Evolutionary conservation across 345 rosid species (phyloP), one percentile per base, ranked within the genome.

Genomic region (Acer saccharum): DNA sequence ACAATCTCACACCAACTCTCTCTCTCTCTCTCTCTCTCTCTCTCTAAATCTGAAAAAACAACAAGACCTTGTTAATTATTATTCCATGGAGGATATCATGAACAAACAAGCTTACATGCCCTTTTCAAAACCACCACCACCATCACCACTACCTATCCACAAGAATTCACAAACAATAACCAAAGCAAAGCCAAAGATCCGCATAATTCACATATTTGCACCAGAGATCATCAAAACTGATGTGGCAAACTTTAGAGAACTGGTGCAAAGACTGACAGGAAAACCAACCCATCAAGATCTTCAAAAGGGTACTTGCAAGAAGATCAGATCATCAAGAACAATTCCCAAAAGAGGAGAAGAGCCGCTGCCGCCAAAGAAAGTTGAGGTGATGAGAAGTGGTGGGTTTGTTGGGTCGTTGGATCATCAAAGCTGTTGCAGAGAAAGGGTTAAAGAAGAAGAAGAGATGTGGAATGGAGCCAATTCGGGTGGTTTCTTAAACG

Each of bases 191-290:
- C 97, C 97, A 1, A 90, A 89, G 85, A 87, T 94, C 12, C 88
- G 97, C 27, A 91, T 96, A 39, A 88, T 94, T 76, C 98, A 96
- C 88, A 87, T 93, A 80, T 90, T 89, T 82, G 97, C 96, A 41
- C 99, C 99, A 14, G 97, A 93, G 86, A 92, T 96, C 86, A 96
- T 94, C 91, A 89, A 92, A 80, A 94, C 98, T 21, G 98, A 94
- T 81, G 97, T 81, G 14, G 93, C 89, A 8, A 94, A 90, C 88
- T 96, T 96, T 81, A 79, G 97, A 61, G 98, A 92, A 79, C 84
- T 96, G 44, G 99, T 96, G 9, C 99, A 94, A 65, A 83, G 91
- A 74, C 97, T 96, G 76, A 96, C 99, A 0, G 98, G 98, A 11
- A 94, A 92, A 77, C 97, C 97, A 52, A 41, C 87, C 18, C 68